Conservation (phyloP, 225 moss, liverwort and hornwort species). For the Asterella californica region DNA sequence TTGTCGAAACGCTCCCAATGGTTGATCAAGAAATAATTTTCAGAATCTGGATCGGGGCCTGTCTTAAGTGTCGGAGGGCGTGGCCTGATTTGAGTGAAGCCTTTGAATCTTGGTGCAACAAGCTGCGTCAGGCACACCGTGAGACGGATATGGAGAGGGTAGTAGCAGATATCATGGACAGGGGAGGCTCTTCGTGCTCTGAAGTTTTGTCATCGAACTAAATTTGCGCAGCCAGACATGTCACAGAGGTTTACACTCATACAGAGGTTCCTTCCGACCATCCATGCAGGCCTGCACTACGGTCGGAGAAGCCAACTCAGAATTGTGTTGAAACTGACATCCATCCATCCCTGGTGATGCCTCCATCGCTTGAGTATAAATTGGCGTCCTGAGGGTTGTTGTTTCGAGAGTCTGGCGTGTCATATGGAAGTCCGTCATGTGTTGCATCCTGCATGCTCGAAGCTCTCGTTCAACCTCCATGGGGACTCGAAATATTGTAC, state of each 20-base stretch:
- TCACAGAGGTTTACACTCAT: no score
- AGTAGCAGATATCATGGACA: not conserved
- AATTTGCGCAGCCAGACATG: not conserved
- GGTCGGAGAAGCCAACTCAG: not conserved
- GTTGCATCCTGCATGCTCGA: not conserved
- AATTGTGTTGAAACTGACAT: not conserved
- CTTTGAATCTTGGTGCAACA: conserved; percentile 92
- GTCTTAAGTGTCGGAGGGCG: conserved; percentile 72
- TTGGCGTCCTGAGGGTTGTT: not conserved
- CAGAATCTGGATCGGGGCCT: conserved; percentile 86
- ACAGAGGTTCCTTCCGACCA: conserved; percentile 10
- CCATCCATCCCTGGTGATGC: not conserved
- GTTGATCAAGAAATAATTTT: conserved; percentile 84
- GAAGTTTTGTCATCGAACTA: conserved; percentile 25
- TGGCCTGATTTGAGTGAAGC: conserved; percentile 96
- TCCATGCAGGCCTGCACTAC: conserved; percentile 13
- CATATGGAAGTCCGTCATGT: not conserved
- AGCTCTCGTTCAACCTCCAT: not conserved
- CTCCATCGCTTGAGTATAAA: not conserved
- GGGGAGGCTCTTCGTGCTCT: conserved; percentile 13
- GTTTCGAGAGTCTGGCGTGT: not conserved
- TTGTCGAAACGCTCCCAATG: conserved; percentile 85
- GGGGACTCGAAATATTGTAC: conserved; percentile 3
- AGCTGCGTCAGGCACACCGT: conserved; percentile 70
- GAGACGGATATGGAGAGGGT: conserved; percentile 42